These are phyloP conservation scores for Mediolabrus comicus DNA, from an alignment of 108 stramenopile species.

Conservation along the genomic window DNA sequence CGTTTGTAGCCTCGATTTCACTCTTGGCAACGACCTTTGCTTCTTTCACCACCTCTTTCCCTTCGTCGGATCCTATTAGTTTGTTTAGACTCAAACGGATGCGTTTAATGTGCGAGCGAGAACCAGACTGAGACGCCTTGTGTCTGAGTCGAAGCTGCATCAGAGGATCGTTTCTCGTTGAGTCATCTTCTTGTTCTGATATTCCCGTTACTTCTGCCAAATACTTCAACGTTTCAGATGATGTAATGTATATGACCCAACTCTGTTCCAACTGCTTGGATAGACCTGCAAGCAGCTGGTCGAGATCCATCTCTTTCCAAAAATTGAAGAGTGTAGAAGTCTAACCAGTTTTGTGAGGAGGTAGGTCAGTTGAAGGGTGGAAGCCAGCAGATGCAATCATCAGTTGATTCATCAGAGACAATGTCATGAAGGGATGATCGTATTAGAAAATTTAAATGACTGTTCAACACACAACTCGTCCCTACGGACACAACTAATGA, in stretches of 20 bases:
- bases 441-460: too few species aligned
- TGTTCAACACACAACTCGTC: too few species aligned
- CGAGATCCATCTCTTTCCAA: slow-evolving; percentile 33
- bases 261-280: slow-evolving; percentile 36
- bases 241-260: slow-evolving; percentile 35
- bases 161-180: slow-evolving; percentile 22
- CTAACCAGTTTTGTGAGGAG: too few species aligned
- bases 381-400: too few species aligned
- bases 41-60: slow-evolving; percentile 27
- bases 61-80: slow-evolving; percentile 29
- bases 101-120: slow-evolving; percentile 37
- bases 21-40: slow-evolving; percentile 21
- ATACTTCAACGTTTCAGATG: slow-evolving; percentile 22
- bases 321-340: slow-evolving; percentile 24
- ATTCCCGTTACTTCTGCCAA: slow-evolving; percentile 20
- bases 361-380: too few species aligned
- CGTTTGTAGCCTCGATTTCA: slow-evolving; percentile 13
- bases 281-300: slow-evolving; percentile 12
- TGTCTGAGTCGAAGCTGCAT: slow-evolving; percentile 31
- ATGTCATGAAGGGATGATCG: too few species aligned
- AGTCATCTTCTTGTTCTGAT: too few species aligned
- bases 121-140: slow-evolving; percentile 15
- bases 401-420: too few species aligned
- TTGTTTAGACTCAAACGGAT: slow-evolving; percentile 34
- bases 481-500: too few species aligned